A percentile compares a stretch with the other conserved stretches of the same genome.
Evolutionary conservation across 2,329 filamentous ascomycete genomes (phyloP).

Genomic region (Cladophialophora carrionii): DNA sequence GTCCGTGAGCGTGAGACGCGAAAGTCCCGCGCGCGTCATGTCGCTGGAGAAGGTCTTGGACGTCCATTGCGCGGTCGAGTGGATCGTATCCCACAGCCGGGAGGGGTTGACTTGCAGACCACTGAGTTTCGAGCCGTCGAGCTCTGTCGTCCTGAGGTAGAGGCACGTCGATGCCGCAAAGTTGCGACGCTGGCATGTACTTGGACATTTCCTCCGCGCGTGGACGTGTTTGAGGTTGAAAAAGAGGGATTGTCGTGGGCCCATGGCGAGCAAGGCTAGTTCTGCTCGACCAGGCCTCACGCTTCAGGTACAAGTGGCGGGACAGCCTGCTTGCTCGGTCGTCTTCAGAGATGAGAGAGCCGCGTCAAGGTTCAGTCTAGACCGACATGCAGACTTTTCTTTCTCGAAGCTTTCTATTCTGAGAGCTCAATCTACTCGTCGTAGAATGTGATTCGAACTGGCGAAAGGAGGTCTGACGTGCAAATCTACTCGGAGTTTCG

Average conservation of each 20-base stretch:
- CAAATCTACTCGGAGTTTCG: neutral
- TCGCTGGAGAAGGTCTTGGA: conserved; percentile 19
- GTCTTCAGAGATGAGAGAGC: neutral
- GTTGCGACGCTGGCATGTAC: neutral
- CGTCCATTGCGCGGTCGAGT: conserved; percentile 32
- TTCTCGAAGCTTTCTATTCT: neutral
- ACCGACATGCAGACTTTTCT: neutral
- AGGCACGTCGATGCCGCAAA: conserved; percentile 16
- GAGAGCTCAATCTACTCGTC: neutral
- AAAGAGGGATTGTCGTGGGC: neutral
- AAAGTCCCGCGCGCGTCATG: conserved; percentile 26
- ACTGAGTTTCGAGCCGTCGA: conserved; percentile 11
- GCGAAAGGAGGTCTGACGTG: neutral
- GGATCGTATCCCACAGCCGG: conserved; percentile 32
- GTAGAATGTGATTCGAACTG: neutral
- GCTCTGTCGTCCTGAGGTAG: conserved; percentile 24
- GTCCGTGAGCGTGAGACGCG: conserved; percentile 70
- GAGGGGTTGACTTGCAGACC: conserved; percentile 24
- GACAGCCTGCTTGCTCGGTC: neutral
- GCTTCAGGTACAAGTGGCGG: neutral
- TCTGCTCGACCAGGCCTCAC: neutral
- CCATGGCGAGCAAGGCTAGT: neutral
- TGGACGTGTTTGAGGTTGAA: neutral
- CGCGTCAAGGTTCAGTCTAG: neutral
- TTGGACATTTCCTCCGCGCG: neutral